These are phyloP conservation scores for Alternaria hordeiaustralica DNA, from an alignment of 2,329 filamentous ascomycete genomes.

Conservation along the genomic window DNA sequence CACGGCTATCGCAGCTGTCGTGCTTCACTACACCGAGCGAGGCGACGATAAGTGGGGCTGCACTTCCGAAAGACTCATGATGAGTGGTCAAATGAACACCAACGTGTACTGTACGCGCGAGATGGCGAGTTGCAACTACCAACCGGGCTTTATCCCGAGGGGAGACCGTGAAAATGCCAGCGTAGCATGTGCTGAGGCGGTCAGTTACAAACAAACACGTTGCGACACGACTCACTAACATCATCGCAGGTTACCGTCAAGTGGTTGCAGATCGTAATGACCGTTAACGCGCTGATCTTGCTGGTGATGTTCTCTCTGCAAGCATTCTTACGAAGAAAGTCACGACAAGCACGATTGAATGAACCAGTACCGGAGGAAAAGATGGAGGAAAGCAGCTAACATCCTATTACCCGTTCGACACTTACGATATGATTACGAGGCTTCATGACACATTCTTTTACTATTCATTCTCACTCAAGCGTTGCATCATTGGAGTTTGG, in stretches of 20 bases:
- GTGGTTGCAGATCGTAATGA: constrained; percentile 37
- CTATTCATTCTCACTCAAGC: neutral
- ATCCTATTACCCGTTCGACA: neutral
- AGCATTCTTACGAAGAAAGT: constrained; percentile 30
- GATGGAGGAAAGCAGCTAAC: neutral
- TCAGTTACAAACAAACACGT: constrained; percentile 17
- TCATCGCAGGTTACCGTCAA: constrained; percentile 29
- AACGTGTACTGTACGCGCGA: constrained; percentile 40
- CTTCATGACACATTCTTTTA: neutral
- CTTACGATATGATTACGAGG: neutral
- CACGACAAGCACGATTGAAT: constrained; percentile 15
- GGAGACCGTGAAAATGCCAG: constrained; percentile 16
- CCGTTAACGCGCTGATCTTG: constrained; percentile 23
- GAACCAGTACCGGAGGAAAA: neutral
- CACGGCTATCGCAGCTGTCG: constrained; percentile 30
- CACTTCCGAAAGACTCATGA: constrained; percentile 25
- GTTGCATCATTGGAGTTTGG: constrained; percentile 8
- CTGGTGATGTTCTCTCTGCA: constrained; percentile 33
- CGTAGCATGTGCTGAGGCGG: constrained; percentile 35
- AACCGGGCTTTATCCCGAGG: constrained; percentile 19
- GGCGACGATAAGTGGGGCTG: constrained; percentile 35
- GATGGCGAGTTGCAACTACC: constrained; percentile 34
- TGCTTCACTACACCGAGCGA: constrained; percentile 34
- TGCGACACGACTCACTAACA: constrained; percentile 2
- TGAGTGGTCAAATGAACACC: constrained; percentile 29